Evolutionary conservation across 148 eudicot species (phyloP), one percentile per base, ranked within the genome.

Genomic region (Dysphania ambrosioides): DNA sequence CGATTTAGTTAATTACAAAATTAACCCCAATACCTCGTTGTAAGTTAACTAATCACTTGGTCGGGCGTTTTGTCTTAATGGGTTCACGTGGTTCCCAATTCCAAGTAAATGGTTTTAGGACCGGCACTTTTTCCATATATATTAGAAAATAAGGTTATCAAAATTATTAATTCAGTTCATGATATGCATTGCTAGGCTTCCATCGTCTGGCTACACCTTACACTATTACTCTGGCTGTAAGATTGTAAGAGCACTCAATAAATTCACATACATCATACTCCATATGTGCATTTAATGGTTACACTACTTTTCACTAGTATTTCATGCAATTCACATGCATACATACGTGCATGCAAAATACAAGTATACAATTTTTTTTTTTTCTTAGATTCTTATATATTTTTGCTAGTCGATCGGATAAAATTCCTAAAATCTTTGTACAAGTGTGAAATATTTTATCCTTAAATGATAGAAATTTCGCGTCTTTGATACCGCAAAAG

Each of bases 11-110:
- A n/a, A n/a, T n/a, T n/a, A n/a, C n/a, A n/a, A n/a, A n/a, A n/a
- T n/a, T n/a, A n/a, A n/a, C n/a, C n/a, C n/a, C n/a, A n/a, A n/a
- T 64, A 70, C 85, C 80, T 71, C 77, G 82, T 80, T 81, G 30
- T 68, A 63, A 74, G 77, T 90, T 86, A 84, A 87, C 75, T 88
- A 90, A 87, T 82, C 77, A 84, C 85, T 88, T 79, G 93, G 98
- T 93, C 94, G 97, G 92, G 89, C 78, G 87, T 79, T 85, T 93
- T 92, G 91, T 90, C 92, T 90, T 93, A 88, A 93, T 90, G 88
- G 94, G 86, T 80, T 87, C 98, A 93, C 97, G 94, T 93, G 98
- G 83, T 83, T 90, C 85, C 89, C 86, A 89, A 80, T 86, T 90
- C 93, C 92, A 84, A 91, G 96, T 86, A 72, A 84, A 83, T 71